Evolutionary conservation across 2,329 filamentous ascomycete genomes (phyloP).

Genomic region (Pseudofabraea citricarpa): DNA sequence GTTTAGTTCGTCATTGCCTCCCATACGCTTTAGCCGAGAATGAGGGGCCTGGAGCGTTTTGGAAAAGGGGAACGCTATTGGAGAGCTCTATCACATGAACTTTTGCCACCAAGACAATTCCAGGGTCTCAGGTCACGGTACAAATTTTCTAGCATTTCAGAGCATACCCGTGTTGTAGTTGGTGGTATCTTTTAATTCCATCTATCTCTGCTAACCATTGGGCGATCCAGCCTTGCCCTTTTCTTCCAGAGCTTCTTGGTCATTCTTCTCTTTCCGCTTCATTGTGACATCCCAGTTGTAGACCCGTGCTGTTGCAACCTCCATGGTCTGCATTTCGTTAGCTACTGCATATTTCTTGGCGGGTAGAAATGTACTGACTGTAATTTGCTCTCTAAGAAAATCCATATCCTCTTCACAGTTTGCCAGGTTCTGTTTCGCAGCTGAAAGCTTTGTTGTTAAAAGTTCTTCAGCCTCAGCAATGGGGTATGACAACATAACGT

Average conservation of each 20-base stretch:
- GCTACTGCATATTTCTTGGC: slow-evolving; percentile 4
- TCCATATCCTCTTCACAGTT: slow-evolving; percentile 96
- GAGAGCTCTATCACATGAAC: too few relatives aligned
- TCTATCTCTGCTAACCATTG: slow-evolving; percentile 19
- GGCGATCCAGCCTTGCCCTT: slow-evolving; percentile 26
- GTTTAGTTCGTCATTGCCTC: background rate
- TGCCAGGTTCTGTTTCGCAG: slow-evolving; percentile 73
- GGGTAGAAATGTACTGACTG: slow-evolving; percentile 50
- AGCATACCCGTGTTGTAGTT: too few relatives aligned
- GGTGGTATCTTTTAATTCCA: too few relatives aligned
- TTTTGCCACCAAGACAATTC: too few relatives aligned
- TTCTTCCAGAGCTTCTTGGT: slow-evolving; percentile 42
- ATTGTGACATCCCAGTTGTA: slow-evolving; percentile 99
- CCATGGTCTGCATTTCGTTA: slow-evolving; percentile 47
- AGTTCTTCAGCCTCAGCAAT: slow-evolving; percentile 81
- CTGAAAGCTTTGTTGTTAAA: slow-evolving; percentile 69
- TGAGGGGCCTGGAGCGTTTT: background rate
- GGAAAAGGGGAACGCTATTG: background rate
- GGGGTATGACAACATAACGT: slow-evolving; percentile 95
- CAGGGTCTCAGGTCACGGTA: too few relatives aligned
- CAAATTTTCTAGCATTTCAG: too few relatives aligned
- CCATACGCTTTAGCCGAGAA: background rate
- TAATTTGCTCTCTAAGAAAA: slow-evolving; percentile 94
- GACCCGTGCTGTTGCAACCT: slow-evolving; percentile 93
- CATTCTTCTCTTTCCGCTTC: slow-evolving; percentile 82